These are phyloP conservation scores for Mycosphaerella sp. DNA, from an alignment of 2,329 filamentous ascomycete species.

Conservation along the genomic window DNA sequence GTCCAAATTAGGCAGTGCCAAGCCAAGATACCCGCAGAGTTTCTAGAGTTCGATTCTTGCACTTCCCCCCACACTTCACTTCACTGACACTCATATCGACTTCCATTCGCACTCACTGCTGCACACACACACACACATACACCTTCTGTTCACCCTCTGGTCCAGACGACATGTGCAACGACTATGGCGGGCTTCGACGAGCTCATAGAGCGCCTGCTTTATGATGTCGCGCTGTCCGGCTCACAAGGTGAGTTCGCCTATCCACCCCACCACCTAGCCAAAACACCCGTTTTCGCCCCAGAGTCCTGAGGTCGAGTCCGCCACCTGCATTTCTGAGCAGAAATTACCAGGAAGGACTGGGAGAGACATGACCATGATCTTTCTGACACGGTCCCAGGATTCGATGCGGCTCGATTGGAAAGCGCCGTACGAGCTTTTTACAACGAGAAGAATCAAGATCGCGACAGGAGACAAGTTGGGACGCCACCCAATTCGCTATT, in stretches of 20 bases:
- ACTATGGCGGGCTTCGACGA: slow-evolving; percentile 45
- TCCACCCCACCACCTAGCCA: background rate
- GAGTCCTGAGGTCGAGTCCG: slow-evolving; percentile 10
- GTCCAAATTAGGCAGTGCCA: background rate
- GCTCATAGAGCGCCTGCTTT: slow-evolving; percentile 53
- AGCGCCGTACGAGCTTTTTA: slow-evolving; percentile 38
- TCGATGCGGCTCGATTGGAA: slow-evolving; percentile 38
- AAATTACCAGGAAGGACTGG: background rate
- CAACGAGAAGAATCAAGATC: slow-evolving; percentile 21
- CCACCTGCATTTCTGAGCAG: background rate
- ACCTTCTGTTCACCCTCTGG: background rate
- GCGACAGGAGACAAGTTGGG: background rate
- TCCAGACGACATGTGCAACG: slow-evolving; percentile 15
- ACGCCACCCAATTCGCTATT: slow-evolving; percentile 23
- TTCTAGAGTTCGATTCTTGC: background rate
- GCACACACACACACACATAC: background rate
- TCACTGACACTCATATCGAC: no score
- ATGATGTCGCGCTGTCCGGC: slow-evolving; percentile 54
- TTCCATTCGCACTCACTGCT: no score
- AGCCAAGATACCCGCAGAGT: no score
- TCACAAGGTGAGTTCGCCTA: slow-evolving; percentile 47
- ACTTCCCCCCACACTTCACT: background rate
- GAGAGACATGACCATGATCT: background rate
- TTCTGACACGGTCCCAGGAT: slow-evolving; percentile 30
- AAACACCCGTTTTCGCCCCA: background rate